These are phyloP conservation scores for Nicotiana rustica DNA, from an alignment of 305 asterid genomes.

Conservation along the genomic window DNA sequence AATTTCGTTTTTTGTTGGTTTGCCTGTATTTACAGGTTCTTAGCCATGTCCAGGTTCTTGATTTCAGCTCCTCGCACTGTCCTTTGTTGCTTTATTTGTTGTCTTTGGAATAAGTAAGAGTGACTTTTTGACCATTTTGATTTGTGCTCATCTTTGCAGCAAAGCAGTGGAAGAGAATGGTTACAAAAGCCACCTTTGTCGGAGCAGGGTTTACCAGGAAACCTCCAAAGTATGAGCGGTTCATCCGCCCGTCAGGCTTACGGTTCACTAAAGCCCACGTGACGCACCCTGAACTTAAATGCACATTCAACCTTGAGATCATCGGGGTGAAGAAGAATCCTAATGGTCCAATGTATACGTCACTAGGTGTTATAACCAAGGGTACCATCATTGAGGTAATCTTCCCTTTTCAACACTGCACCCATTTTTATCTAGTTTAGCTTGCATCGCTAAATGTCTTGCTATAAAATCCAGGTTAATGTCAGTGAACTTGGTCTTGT, in stretches of 20 bases:
- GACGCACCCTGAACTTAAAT: conserved; percentile 94
- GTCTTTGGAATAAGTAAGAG: background rate
- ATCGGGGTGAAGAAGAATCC: conserved; percentile 97
- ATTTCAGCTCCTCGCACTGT: background rate
- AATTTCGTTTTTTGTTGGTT: background rate
- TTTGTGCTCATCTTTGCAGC: conserved; percentile 56
- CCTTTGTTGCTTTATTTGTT: background rate
- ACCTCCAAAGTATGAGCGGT: conserved; percentile 97
- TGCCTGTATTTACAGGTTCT: background rate
- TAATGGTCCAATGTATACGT: conserved; percentile 92
- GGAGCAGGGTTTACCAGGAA: conserved; percentile 95
- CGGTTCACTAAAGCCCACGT: conserved; percentile 94
- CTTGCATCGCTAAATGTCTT: background rate
- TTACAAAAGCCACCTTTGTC: conserved; percentile 96
- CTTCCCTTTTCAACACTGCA: background rate
- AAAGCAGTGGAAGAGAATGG: conserved; percentile 99
- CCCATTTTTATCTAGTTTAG: background rate
- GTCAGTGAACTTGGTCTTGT: conserved; percentile 96
- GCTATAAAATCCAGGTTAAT: conserved; percentile 68
- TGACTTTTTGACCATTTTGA: conserved; percentile 15
- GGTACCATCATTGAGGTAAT: conserved; percentile 93
- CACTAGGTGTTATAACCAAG: conserved; percentile 92
- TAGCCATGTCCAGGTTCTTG: background rate
- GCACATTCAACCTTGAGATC: conserved; percentile 92
- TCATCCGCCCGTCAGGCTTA: conserved; percentile 86